Conservation (phyloP, 225 moss, liverwort and hornwort species). For the Bryoerythrophyllum caledonicum region DNA sequence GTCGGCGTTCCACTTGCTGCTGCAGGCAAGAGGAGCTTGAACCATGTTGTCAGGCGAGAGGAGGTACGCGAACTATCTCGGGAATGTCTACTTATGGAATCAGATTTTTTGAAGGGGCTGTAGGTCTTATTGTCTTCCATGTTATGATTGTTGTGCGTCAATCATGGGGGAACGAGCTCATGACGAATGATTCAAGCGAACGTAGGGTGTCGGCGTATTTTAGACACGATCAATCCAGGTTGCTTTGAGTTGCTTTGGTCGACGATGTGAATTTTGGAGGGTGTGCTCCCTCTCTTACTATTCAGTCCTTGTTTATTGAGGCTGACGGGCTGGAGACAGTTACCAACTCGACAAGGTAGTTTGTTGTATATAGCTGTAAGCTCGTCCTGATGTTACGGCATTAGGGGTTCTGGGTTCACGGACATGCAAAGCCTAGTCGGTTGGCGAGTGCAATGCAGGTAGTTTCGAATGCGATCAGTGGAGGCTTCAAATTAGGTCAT, state of each 20-base stretch:
- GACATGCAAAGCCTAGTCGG: neutral
- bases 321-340: neutral
- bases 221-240: neutral
- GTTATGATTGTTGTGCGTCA: neutral
- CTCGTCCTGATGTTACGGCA: neutral
- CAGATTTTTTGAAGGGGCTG: neutral
- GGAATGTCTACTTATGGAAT: neutral
- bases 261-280: neutral
- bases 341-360: neutral
- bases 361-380: neutral
- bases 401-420: neutral
- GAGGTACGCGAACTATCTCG: constrained; percentile 50
- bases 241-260: neutral
- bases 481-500: constrained; percentile 18
- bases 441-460: neutral
- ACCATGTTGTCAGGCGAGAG: constrained; percentile 93
- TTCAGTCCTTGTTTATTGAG: neutral
- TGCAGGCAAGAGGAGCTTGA: constrained; percentile 57
- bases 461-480: neutral
- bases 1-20: constrained; percentile 38
- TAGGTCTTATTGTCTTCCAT: neutral
- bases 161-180: neutral
- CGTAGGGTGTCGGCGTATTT: neutral
- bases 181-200: neutral
- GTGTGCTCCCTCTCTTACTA: too few species aligned